Conservation (phyloP, 805 yeast species). For the Candida corydali region DNA sequence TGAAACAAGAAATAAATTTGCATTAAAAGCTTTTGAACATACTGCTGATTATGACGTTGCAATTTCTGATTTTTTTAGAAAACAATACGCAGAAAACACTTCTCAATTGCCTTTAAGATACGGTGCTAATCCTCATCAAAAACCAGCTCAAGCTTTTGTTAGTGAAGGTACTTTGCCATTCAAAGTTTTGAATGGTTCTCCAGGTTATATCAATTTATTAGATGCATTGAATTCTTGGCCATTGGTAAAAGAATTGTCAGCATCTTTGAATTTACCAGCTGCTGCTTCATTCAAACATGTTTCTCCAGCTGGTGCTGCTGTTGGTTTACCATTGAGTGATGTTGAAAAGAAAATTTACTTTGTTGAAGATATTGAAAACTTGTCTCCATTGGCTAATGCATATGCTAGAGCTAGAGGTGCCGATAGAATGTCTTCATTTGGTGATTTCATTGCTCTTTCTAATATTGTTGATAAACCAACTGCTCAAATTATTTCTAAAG, state of each 20-base stretch:
- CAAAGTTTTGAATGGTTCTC: conserved; percentile 90
- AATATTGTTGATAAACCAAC: conserved; percentile 95
- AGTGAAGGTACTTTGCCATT: conserved; percentile 86
- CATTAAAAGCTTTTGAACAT: conserved; percentile 96
- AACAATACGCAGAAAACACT: conserved; percentile 85
- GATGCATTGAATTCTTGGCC: conserved; percentile 99
- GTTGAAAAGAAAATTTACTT: conserved; percentile 93
- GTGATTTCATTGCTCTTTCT: conserved; percentile 96
- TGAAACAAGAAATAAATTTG: conserved; percentile 75
- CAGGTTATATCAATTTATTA: conserved; percentile 94
- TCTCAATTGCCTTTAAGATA: conserved; percentile 93
- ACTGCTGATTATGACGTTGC: conserved; percentile 97
- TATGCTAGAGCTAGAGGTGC: conserved; percentile 99
- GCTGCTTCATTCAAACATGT: conserved; percentile 99
- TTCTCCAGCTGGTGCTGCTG: conserved; percentile 98
- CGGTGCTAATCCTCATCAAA: conserved; percentile 99
- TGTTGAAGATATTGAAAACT: conserved; percentile 89
- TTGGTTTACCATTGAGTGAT: conserved; percentile 88
- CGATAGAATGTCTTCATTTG: conserved; percentile 98
- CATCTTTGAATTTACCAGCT: conserved; percentile 92
- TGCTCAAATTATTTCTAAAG: conserved; percentile 94
- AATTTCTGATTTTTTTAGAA: conserved; percentile 95
- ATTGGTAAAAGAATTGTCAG: conserved; percentile 91
- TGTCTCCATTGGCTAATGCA: conserved; percentile 95
- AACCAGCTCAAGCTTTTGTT: conserved; percentile 97